A percentile compares a stretch with the other conserved stretches of the same genome.
phyloP scores from a whole-genome alignment of 208 protist species.

The Trichomonas gallinae region DNA sequence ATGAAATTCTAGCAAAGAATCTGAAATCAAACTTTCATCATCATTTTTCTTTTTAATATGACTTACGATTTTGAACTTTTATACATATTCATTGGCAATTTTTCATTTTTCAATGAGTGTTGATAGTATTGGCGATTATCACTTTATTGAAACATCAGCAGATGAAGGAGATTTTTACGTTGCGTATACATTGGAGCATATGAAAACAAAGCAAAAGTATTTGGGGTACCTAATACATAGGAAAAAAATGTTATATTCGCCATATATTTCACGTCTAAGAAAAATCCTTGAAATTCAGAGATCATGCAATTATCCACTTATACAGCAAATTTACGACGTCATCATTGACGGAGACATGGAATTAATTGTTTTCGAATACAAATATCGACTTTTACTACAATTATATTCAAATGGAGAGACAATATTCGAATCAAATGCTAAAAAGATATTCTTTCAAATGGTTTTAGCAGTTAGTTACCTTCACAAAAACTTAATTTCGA shows the following conservation, averaged over 20 bases:
- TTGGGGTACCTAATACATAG: background rate
- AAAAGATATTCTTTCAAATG: background rate
- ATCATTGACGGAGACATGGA: background rate
- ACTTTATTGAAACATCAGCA: background rate
- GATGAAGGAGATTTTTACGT: background rate
- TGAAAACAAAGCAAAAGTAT: background rate
- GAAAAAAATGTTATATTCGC: background rate
- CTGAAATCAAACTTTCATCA: too few species aligned
- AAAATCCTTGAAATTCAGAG: background rate
- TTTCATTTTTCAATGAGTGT: background rate
- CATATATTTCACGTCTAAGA: background rate
- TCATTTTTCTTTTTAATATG: too few species aligned
- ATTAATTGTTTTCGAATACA: background rate
- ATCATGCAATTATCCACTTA: background rate
- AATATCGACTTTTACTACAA: background rate
- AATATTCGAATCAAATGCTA: background rate
- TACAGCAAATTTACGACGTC: background rate
- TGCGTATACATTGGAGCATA: background rate
- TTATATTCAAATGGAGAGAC: background rate
- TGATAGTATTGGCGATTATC: background rate
- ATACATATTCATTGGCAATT: too few species aligned
- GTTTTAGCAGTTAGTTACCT: background rate
- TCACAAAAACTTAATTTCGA: background rate
- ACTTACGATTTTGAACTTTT: too few species aligned
- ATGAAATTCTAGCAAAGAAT: too few species aligned